Base-by-base conservation (phyloP, 768 basidiomycete species). In the Phlebiopsis gigantea region DNA sequence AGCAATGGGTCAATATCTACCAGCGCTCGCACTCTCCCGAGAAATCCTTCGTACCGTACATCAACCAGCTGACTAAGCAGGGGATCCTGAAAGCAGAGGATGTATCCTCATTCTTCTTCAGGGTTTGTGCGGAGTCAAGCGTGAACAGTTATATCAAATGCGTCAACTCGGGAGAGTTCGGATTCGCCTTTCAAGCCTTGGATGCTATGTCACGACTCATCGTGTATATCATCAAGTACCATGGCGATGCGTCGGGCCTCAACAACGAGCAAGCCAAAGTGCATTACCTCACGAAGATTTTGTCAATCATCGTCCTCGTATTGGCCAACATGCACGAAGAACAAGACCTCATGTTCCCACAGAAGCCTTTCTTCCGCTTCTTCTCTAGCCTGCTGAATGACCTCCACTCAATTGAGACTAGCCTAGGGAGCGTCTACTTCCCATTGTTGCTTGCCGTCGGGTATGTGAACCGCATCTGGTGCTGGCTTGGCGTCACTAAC, bases 161-260 rank as follows among this genome's bases (percentile, higher is more conserved):
- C 62, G 73, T 87, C 31, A 79, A 85, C 24, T 75, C 83, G 9
- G 86, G 88, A 45, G 88, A 93, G 65, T 82, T 79, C 59, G 82
- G 82, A 31, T 82, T 83, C 56, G 84, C 90, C 22, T 98, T 95
- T 77, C 93, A 92, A 68, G 90, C 93, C 15, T 77, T 98, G 64
- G 97, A 99, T 71, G 94, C 97, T 1, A 85, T 98, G 78, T 93
- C 96, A 34, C 84, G 93, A 61, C 78, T 99, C 59, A 92, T 99
- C 62, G 90, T 93, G 31, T 93, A 97, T 72, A 95, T 99, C 74
- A 94, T 98, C 82, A 98, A 98, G 76, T 98, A 98, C 70, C 96
- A 98, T 63, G 97, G 95, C 10, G 97, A 99, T 73, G 91, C 94
- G 25, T 85, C 88, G 12, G 93, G 91, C 9, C 79, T 91, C 57